A percentile compares a stretch with the other conserved stretches of the same genome.
Conservation (phyloP, 805 yeast species). For the Saccharomycopsis guyanensis region DNA sequence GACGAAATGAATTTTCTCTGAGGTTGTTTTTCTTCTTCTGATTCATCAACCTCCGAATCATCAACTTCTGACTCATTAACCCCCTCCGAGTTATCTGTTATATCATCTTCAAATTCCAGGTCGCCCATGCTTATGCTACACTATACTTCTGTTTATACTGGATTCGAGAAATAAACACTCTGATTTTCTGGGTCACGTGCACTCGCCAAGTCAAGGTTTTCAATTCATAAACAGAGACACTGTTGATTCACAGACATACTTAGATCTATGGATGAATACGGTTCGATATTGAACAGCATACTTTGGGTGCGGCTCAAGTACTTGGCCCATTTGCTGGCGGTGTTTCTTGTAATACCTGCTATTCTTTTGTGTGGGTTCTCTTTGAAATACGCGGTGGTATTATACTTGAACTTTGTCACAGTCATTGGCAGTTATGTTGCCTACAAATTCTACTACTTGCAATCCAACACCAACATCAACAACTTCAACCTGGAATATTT, state of each 20-base stretch:
- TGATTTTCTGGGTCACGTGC: no score
- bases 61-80: no score
- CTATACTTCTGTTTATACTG: neutral
- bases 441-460: constrained; percentile 6
- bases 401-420: constrained; percentile 5
- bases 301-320: constrained; percentile 14
- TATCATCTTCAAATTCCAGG: neutral
- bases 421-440: neutral
- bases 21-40: neutral
- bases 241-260: no score
- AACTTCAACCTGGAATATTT: constrained; percentile 1
- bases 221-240: no score
- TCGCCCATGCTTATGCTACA: neutral
- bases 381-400: neutral
- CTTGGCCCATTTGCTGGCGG: constrained; percentile 5
- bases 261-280: constrained; percentile 3
- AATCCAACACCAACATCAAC: constrained; percentile 7
- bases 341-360: constrained; percentile 4
- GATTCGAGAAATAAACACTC: no score
- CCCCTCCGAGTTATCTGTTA: neutral
- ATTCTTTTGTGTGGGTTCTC: constrained; percentile 5
- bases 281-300: constrained; percentile 6
- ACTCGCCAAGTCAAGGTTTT: no score
- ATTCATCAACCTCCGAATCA: no score
- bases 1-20: neutral